Conservation (phyloP, 495 filamentous ascomycete species). For the Penicillium angulare region DNA sequence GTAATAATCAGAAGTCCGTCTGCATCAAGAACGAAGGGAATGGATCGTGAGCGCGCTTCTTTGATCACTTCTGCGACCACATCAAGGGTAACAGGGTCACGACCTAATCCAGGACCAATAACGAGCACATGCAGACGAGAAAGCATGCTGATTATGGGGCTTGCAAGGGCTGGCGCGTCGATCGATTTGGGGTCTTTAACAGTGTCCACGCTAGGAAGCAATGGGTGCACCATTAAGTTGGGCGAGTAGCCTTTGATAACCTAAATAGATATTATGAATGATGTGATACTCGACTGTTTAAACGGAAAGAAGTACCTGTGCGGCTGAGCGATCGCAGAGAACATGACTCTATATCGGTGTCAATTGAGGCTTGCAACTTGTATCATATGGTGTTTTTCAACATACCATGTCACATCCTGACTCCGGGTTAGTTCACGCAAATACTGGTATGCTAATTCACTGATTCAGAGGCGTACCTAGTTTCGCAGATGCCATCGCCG, state of each 20-base stretch:
- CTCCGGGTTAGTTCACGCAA: neutral
- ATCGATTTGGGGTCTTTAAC: constrained; percentile 39
- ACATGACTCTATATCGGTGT: constrained; percentile 73
- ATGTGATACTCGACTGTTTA: neutral
- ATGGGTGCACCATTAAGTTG: constrained; percentile 96
- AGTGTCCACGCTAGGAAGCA: constrained; percentile 71
- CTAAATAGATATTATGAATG: constrained; percentile 12
- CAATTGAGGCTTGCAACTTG: neutral
- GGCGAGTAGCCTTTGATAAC: constrained; percentile 98
- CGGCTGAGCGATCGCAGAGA: constrained; percentile 88
- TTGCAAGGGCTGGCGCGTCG: constrained; percentile 59
- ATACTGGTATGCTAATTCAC: neutral
- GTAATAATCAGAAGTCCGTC: constrained; percentile 81
- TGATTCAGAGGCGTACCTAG: constrained; percentile 47
- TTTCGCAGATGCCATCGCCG: constrained; percentile 90
- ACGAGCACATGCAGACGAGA: constrained; percentile 88
- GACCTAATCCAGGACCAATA: constrained; percentile 87
- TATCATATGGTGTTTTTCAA: too few species aligned
- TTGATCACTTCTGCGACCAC: constrained; percentile 77
- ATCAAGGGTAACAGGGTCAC: constrained; percentile 86
- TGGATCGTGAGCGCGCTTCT: constrained; percentile 67
- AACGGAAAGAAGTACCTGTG: constrained; percentile 37
- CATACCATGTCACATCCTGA: constrained; percentile 76
- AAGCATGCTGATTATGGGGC: constrained; percentile 76
- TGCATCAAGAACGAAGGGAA: constrained; percentile 89